Conservation (phyloP, 148 eudicot genomes). For the Amaranthus palmeri region DNA sequence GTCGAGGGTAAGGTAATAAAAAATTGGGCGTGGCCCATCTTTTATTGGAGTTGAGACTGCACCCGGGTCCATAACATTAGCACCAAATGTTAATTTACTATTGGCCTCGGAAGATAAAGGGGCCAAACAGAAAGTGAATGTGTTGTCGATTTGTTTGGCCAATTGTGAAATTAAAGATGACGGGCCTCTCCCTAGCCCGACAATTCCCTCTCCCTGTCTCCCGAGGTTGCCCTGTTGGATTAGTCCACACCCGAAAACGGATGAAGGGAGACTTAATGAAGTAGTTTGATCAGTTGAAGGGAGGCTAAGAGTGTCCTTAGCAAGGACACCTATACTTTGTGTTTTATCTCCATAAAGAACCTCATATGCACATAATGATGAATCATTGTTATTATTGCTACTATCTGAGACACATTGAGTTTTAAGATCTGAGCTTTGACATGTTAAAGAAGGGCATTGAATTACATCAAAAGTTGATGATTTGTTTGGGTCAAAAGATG, state of each 20-base stretch:
- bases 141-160: conserved; percentile 27
- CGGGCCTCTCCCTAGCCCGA: conserved; percentile 39
- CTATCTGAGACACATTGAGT: conserved; percentile 7
- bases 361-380: conserved; percentile 3
- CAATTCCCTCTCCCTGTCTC: conserved; percentile 22
- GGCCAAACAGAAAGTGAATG: conserved; percentile 42
- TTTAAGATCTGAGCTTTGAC: conserved; percentile 8
- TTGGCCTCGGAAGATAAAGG: conserved; percentile 12
- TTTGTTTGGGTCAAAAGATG: conserved; percentile 27
- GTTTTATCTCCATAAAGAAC: conserved; percentile 22
- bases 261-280: background rate
- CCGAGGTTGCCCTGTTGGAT: conserved; percentile 7
- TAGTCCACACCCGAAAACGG: conserved; percentile 36
- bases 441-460: conserved; percentile 19
- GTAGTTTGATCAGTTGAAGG: background rate
- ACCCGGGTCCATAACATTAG: conserved; percentile 15
- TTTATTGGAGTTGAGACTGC: conserved; percentile 25
- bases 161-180: conserved; percentile 37
- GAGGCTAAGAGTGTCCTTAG: conserved; percentile 20
- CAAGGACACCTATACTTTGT: conserved; percentile 9
- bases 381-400: background rate
- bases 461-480: conserved; percentile 22
- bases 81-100: conserved; percentile 34
- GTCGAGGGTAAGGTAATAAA: conserved; percentile 21
- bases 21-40: background rate